Conservation (phyloP, 148 eudicot genomes). For the Cornus florida region DNA sequence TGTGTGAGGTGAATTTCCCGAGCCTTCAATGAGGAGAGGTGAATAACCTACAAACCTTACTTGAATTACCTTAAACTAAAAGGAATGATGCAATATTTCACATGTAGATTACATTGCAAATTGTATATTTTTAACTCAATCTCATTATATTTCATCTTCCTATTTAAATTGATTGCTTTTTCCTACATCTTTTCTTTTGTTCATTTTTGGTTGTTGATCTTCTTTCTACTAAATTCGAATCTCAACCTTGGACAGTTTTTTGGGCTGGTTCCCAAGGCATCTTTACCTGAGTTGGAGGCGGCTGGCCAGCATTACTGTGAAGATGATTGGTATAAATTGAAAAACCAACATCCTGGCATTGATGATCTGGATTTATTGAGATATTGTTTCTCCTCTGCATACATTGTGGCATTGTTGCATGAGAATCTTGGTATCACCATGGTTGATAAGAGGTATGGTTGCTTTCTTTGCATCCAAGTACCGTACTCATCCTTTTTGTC, state of each 20-base stretch:
- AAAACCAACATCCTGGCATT: conserved; percentile 18
- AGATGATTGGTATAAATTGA: conserved; percentile 34
- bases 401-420: conserved; percentile 29
- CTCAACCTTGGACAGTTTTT: conserved; percentile 26
- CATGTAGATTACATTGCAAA: background rate
- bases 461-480: background rate
- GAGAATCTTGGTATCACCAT: conserved; percentile 32
- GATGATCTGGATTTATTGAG: conserved; percentile 35
- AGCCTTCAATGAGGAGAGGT: too few species aligned
- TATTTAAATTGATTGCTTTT: background rate
- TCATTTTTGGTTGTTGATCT: background rate
- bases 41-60: background rate
- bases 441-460: conserved; percentile 36
- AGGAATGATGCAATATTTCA: background rate
- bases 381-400: conserved; percentile 46
- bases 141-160: background rate
- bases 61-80: background rate
- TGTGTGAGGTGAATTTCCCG: background rate
- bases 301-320: conserved; percentile 43
- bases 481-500: too few species aligned
- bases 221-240: background rate
- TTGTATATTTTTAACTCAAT: background rate
- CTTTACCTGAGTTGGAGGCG: conserved; percentile 36
- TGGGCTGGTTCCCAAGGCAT: conserved; percentile 34
- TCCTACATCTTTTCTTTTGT: background rate